Evolutionary conservation across 768 basidiomycete species (phyloP), one percentile per base, ranked within the genome.

Genomic region (Collybia mongolica): DNA sequence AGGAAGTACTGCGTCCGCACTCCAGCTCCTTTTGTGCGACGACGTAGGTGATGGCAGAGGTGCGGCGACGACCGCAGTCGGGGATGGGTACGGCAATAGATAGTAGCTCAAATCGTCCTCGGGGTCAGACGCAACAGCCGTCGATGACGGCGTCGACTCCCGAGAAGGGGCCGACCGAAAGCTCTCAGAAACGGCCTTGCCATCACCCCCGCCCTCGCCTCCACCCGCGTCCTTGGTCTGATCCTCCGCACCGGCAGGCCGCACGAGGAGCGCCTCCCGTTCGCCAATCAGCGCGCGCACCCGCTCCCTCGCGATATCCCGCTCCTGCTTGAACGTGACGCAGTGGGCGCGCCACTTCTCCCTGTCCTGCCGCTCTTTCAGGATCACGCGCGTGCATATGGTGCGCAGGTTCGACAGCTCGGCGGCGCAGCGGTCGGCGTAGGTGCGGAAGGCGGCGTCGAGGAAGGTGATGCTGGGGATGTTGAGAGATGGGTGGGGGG

Each of bases 291-390:
- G 54, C 0, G 55, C 59, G 6, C 60, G 58, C 15, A 70, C 53
- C 44, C 59, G 60, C 42, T 66, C 68, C 51, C 66, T 55, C 11
- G 66, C 69, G 7, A 60, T 51, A 50, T 73, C 71, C 23, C 72
- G 60, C 56, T 73, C 71, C 39, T 53, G 53, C 52, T 64, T 63
- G 35, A 71, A 54, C 26, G 58, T 51, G n/a, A 64, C 37, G 35
- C 69, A 72, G 3, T 69, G 51, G 3, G 56, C 38, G 28, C 65
- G 60, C 53, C 68, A 64, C 47, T 59, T 54, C 49, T 65, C 63
- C 40, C 58, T 58, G 37, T 67, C 66, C 36, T 66, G 59, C 22
- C 68, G 65, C 46, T 72, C 70, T 19, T 60, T 54, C 15, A 59
- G 46, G 7, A 72, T 43, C 3, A 63, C 62, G 19, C 61, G 56